phyloP scores from a whole-genome alignment of 306 rosid genomes.

The Ammopiptanthus mongolicus region DNA sequence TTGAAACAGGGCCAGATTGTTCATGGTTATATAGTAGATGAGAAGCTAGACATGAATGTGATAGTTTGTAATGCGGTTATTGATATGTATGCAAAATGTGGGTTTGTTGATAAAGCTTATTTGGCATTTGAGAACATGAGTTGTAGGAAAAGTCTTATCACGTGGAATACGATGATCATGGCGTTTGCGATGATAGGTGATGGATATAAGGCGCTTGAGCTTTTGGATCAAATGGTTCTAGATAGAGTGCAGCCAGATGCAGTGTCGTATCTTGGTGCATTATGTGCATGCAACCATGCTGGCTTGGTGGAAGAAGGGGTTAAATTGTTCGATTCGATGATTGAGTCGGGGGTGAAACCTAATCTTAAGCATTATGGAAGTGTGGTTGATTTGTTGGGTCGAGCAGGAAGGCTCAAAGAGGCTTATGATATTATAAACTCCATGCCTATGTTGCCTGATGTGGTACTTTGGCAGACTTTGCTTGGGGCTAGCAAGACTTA shows the following conservation, averaged over 20 bases:
- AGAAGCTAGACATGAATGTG: constrained; percentile 49
- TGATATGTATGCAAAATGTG: constrained; percentile 86
- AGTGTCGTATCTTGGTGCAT: constrained; percentile 71
- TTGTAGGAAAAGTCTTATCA: constrained; percentile 53
- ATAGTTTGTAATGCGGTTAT: constrained; percentile 81
- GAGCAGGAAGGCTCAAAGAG: constrained; percentile 80
- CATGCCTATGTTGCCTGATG: constrained; percentile 63
- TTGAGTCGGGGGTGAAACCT: constrained; percentile 33
- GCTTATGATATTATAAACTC: constrained; percentile 57
- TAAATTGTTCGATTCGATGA: constrained; percentile 58
- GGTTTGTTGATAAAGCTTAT: constrained; percentile 63
- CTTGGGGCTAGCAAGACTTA: constrained; percentile 92
- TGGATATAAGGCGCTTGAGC: constrained; percentile 54
- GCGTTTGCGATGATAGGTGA: constrained; percentile 78
- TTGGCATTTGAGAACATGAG: constrained; percentile 54
- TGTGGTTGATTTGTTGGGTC: constrained; percentile 77
- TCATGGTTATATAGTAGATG: constrained; percentile 44
- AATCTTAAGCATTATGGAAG: constrained; percentile 81
- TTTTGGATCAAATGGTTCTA: constrained; percentile 48
- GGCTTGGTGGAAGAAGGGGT: constrained; percentile 81
- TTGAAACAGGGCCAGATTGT: constrained; percentile 51
- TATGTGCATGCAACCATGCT: constrained; percentile 84
- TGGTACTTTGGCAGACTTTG: constrained; percentile 81
- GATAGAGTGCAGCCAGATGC: constrained; percentile 46
- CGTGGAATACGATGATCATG: constrained; percentile 91